Percentiles rank a stretch among this genome's conserved stretches.
Evolutionary conservation across 2,329 filamentous ascomycete species (phyloP).

Genomic region (Zymoseptoria brevis): DNA sequence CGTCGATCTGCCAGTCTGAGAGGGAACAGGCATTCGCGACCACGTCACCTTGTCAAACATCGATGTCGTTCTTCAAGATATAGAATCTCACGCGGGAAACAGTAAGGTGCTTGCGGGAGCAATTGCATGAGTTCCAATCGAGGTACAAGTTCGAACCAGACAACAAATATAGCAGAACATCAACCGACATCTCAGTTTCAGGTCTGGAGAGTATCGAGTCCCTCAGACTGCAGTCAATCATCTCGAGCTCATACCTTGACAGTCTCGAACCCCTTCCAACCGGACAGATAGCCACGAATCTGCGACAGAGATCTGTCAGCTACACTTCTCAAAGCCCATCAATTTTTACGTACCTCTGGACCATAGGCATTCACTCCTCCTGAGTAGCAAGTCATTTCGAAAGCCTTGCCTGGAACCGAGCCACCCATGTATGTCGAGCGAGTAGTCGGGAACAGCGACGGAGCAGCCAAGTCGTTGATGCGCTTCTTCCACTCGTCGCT

Average conservation of each 20-base stretch:
- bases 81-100: too few species aligned
- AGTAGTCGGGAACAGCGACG: slow-evolving; percentile 22
- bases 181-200: too few species aligned
- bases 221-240: not conserved
- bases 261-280: slow-evolving; percentile 22
- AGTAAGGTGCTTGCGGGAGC: too few species aligned
- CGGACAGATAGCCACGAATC: slow-evolving; percentile 17
- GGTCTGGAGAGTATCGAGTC: too few species aligned
- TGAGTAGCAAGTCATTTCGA: slow-evolving; percentile 25
- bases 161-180: not conserved
- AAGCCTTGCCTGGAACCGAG: slow-evolving; percentile 20
- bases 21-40: too few species aligned
- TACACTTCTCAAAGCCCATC: not conserved
- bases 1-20: not conserved
- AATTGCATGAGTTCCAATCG: not conserved
- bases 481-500: slow-evolving; percentile 23
- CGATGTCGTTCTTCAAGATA: too few species aligned
- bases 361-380: slow-evolving; percentile 23
- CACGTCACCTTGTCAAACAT: too few species aligned
- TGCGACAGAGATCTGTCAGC: not conserved
- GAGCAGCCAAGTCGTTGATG: slow-evolving; percentile 22
- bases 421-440: slow-evolving; percentile 24
- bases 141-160: not conserved
- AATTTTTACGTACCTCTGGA: slow-evolving; percentile 9
- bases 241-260: slow-evolving; percentile 14